Evolutionary conservation across 208 protist species (phyloP).

Genomic region (Trypanosoma theileri): DNA sequence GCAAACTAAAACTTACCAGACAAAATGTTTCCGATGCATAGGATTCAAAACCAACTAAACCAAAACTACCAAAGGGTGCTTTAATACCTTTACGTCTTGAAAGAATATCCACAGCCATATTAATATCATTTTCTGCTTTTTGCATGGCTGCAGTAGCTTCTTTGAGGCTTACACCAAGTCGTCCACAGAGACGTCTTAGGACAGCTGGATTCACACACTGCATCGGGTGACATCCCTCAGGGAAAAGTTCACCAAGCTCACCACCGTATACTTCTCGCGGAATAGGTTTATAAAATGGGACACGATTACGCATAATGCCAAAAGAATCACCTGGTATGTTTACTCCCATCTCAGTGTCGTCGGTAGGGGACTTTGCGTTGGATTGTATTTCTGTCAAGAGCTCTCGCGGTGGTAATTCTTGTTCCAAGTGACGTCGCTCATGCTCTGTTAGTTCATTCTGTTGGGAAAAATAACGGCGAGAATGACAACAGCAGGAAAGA

Average conservation of each 20-base stretch:
- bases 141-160: slow-evolving; percentile 56
- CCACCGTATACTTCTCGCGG: slow-evolving; percentile 37
- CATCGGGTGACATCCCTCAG: slow-evolving; percentile 52
- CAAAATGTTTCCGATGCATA: slow-evolving; percentile 88
- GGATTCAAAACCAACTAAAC: slow-evolving; percentile 81
- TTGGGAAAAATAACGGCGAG: not conserved
- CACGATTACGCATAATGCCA: slow-evolving; percentile 86
- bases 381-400: slow-evolving; percentile 57
- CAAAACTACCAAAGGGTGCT: slow-evolving; percentile 60
- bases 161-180: slow-evolving; percentile 51
- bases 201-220: slow-evolving; percentile 57
- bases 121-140: slow-evolving; percentile 61
- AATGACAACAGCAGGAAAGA: not conserved
- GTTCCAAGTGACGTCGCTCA: slow-evolving; percentile 65
- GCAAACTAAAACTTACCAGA: slow-evolving; percentile 72
- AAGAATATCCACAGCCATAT: slow-evolving; percentile 57
- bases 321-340: slow-evolving; percentile 84
- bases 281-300: slow-evolving; percentile 79
- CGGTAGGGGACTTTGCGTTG: slow-evolving; percentile 35
- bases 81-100: slow-evolving; percentile 47
- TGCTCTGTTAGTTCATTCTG: slow-evolving; percentile 39
- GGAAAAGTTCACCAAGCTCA: slow-evolving; percentile 63
- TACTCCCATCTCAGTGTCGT: slow-evolving; percentile 42
- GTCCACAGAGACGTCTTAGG: slow-evolving; percentile 55
- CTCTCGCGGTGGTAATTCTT: slow-evolving; percentile 69